A percentile compares a stretch with the other conserved stretches of the same genome.
Conservation (phyloP, 192 early-diverging fungal species). For the Rhizophagus prolifer region DNA sequence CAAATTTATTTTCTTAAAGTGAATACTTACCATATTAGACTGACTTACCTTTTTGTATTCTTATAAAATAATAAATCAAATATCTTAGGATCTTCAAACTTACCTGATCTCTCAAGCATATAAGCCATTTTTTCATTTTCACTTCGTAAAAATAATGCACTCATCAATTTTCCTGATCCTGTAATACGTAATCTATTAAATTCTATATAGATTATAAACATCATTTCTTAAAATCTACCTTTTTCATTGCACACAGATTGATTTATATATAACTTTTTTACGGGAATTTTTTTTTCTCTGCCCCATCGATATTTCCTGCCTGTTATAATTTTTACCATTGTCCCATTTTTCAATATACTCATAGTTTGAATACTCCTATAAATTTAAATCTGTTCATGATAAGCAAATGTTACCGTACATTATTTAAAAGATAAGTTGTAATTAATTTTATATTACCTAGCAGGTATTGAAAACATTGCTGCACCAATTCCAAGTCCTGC, state of each 20-base stretch:
- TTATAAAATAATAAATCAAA: conserved; percentile 42
- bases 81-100: conserved; percentile 39
- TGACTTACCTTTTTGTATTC: background rate
- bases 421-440: background rate
- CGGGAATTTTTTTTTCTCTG: background rate
- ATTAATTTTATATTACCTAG: conserved; percentile 8
- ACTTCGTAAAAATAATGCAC: conserved; percentile 34
- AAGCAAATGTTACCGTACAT: background rate
- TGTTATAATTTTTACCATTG: background rate
- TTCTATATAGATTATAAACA: background rate
- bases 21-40: background rate
- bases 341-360: conserved; percentile 15
- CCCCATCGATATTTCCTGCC: background rate
- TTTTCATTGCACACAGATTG: background rate
- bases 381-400: background rate
- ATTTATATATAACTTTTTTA: background rate
- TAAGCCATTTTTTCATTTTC: conserved; percentile 38
- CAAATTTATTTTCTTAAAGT: no score
- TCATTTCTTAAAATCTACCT: background rate
- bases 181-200: background rate
- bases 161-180: background rate
- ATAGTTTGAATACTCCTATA: conserved; percentile 3
- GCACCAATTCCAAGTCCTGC: background rate
- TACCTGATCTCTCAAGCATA: conserved; percentile 41
- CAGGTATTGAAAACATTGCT: conserved; percentile 6